These are phyloP conservation scores for Cyberlindnera veronae DNA, from an alignment of 805 yeast genomes.

Conservation along the genomic window DNA sequence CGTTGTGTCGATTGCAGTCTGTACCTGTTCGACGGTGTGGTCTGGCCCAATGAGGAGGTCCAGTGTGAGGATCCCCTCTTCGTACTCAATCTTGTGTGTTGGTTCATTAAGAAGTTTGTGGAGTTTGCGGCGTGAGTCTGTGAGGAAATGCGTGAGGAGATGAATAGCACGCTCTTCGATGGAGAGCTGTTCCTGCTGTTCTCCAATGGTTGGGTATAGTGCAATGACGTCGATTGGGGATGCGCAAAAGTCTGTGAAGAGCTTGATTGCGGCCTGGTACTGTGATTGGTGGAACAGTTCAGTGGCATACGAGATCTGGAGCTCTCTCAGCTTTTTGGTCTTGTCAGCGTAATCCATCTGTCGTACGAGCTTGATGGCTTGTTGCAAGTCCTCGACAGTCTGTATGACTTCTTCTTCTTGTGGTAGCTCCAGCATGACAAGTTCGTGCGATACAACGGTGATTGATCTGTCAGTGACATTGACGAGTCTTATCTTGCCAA, in stretches of 20 bases:
- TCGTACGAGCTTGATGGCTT: conserved; percentile 37
- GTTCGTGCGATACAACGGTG: conserved; percentile 4
- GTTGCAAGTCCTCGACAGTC: conserved; percentile 1
- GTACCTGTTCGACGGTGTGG: conserved; percentile 35
- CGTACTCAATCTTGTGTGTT: conserved; percentile 9
- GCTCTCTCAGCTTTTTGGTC: conserved; percentile 37
- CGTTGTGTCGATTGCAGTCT: conserved; percentile 64
- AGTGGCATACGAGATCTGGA: conserved; percentile 40
- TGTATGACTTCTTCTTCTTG: conserved; percentile 8
- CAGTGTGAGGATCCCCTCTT: conserved; percentile 16
- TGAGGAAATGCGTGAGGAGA: conserved; percentile 38
- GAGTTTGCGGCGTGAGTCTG: conserved; percentile 47
- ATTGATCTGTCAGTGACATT: not conserved
- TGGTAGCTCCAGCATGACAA: conserved; percentile 1
- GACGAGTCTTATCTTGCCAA: conserved; percentile 1
- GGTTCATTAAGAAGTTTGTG: conserved; percentile 26
- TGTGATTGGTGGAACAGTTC: conserved; percentile 30
- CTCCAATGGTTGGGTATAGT: conserved; percentile 38
- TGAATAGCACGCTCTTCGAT: conserved; percentile 5
- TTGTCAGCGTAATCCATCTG: conserved; percentile 31
- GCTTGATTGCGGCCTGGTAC: conserved; percentile 35
- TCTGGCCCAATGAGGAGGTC: conserved; percentile 17
- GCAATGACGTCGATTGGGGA: conserved; percentile 52
- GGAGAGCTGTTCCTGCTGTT: not conserved
- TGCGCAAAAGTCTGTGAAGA: conserved; percentile 54